Base-by-base conservation (phyloP, 2,329 filamentous ascomycete genomes). In the Ophiostoma australiae region DNA sequence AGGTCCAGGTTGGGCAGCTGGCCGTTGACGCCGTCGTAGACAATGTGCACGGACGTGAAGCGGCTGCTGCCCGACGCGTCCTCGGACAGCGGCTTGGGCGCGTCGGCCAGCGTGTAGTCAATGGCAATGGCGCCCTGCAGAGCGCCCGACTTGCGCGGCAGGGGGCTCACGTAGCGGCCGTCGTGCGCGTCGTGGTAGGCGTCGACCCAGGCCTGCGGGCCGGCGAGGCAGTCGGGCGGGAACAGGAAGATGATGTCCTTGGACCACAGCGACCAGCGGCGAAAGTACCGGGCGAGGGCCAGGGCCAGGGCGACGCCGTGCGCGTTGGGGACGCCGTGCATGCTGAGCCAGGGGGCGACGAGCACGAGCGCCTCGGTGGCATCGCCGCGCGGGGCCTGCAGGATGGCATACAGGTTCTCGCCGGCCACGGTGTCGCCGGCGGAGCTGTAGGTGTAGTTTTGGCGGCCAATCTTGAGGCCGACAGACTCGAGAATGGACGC, bases 241-340 rank as follows among this genome's bases (percentile, higher is more conserved):
- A 99, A 86, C 6, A 99, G 81, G 75, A 99, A 89, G 72, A 99
- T 94, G 75, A 99, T 97, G 79, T 99, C 95, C 80, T 99, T 99
- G 72, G 94, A 97, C 95, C 95, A 99, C 37, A 99, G 85, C 70
- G 93, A 97, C 95, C 95, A 99, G 75, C 91, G 88, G 80, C 96
- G 97, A 82, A 99, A 98, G 81, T 99, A 99, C 75, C 95, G 88
- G 37, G 93, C 92, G 75, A 99, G 81, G 0, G 94, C 94, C 76
- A 99, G 82, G 1, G 93, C 90, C 41, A 99, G 85, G 8, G 93
- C 90, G 6, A 99, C 89, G 23, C 94, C 95, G 73, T 94, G 95
- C 74, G 90, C 86, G 80, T 99, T 99, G 75, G 94, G 81, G 75
- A 90, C 85, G 35, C 87, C 89, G 70, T 92, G 87, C 75, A 91